Conservation (phyloP, 2,329 filamentous ascomycete species). For the Aspergillus glaucus region DNA sequence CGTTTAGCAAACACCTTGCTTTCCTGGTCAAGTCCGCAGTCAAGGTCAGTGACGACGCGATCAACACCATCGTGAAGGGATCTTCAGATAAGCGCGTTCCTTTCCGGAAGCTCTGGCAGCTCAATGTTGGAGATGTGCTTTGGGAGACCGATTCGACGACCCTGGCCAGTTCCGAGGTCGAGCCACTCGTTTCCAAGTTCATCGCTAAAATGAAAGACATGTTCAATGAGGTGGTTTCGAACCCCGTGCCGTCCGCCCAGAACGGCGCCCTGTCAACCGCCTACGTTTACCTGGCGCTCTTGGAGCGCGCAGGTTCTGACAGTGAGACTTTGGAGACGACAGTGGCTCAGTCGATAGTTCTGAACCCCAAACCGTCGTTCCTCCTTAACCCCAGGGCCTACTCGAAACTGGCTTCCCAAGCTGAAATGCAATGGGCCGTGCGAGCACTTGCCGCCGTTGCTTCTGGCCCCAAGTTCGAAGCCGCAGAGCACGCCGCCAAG, state of each 20-base stretch:
- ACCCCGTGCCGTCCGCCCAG: constrained; percentile 72
- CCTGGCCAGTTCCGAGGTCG: constrained; percentile 43
- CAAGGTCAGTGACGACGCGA: constrained; percentile 58
- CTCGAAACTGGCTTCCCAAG: constrained; percentile 65
- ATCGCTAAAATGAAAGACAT: constrained; percentile 52
- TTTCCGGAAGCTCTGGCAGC: constrained; percentile 72
- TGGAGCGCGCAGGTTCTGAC: constrained; percentile 47
- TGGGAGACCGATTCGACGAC: constrained; percentile 48
- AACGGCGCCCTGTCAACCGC: constrained; percentile 75
- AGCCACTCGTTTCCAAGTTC: constrained; percentile 45
- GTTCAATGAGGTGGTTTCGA: constrained; percentile 71
- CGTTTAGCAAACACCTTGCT: constrained; percentile 60
- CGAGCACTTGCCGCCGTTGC: constrained; percentile 62
- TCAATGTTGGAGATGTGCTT: constrained; percentile 66
- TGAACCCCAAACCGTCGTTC: constrained; percentile 80
- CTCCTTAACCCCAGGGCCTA: constrained; percentile 79
- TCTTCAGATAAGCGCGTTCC: constrained; percentile 76
- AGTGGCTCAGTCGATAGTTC: constrained; percentile 58
- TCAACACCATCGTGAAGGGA: constrained; percentile 73
- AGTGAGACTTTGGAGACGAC: constrained; percentile 47
- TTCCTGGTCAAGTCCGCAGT: constrained; percentile 56
- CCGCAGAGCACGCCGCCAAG: constrained; percentile 43
- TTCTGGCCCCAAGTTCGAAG: constrained; percentile 46
- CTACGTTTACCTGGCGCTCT: constrained; percentile 65
- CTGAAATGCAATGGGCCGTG: constrained; percentile 73